Evolutionary conservation across 2,329 filamentous ascomycete genomes (phyloP), one percentile per base, ranked within the genome.

Genomic region (Nemania serpens): DNA sequence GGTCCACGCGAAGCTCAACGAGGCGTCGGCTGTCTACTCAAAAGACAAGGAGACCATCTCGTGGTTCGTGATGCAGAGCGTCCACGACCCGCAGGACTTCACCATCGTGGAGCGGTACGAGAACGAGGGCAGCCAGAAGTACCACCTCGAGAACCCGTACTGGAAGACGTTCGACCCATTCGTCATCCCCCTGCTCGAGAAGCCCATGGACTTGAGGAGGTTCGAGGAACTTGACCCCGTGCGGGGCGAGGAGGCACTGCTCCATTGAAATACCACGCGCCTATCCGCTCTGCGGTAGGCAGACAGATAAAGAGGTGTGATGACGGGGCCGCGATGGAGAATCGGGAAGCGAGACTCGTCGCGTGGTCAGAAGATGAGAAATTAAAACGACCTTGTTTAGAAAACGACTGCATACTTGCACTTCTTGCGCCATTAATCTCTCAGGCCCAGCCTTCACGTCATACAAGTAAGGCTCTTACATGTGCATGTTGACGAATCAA

Each of bases 11-110:
- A 92, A 91, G 79, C 85, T 92, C 59, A 83, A 88, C 72, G 89
- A 92, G 74, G 89, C 89, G n/a, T 87, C 87, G 61, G 82, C 85
- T 64, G 82, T 91, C 64, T 91, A 91, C 77, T 85, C 82, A 65
- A 81, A 89, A 66, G 89, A 91, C 77, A 85, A 84, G 71, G 89
- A 91, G 79, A 91, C 84, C 0, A 70, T 88, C 59, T 83, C 80
- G 47, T 91, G 89, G 89, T 86, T 90, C 75, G 89, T 92, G 64
- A 91, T 91, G 89, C 89, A 91, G 78, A 87, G 88, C 69, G 82
- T 86, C 59, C 80, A 84, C 69, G 89, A 91, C 73, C 81, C 82
- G 46, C 81, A 88, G 59, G 85, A 87, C 51, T 92, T 92, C 75
- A 90, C 87, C 49, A 90, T 92, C 69, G 88, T 92, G 48, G 89